Evolutionary conservation across 2,329 filamentous ascomycete genomes (phyloP).

Genomic region (Alternaria brassicicola): DNA sequence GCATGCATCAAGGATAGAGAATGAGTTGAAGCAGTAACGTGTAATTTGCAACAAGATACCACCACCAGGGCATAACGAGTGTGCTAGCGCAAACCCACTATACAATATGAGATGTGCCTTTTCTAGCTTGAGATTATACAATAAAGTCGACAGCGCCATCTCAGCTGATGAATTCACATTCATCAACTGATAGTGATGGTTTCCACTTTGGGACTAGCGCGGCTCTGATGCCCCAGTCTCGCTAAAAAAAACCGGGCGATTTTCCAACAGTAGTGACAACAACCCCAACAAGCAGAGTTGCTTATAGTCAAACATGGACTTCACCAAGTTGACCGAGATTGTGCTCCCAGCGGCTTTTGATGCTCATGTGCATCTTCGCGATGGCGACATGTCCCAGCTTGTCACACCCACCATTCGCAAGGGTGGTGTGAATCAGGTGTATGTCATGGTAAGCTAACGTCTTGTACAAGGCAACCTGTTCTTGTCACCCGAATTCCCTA

Average conservation of each 20-base stretch:
- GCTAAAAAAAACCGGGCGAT: slow-evolving; percentile 2
- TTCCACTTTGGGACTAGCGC: neutral
- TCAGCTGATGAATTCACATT: too few species aligned
- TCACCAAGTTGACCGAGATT: slow-evolving; percentile 52
- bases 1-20: neutral
- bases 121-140: neutral
- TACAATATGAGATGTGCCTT: neutral
- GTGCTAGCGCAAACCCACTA: neutral
- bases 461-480: neutral
- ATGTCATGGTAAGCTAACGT: slow-evolving; percentile 57
- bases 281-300: neutral
- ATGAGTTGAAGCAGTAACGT: neutral
- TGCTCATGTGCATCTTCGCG: slow-evolving; percentile 59
- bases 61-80: neutral
- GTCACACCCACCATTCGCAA: slow-evolving; percentile 58
- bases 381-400: slow-evolving; percentile 59
- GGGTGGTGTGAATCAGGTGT: slow-evolving; percentile 61
- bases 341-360: slow-evolving; percentile 58
- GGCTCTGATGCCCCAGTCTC: neutral
- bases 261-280: neutral
- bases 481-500: neutral
- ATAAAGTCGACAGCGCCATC: neutral
- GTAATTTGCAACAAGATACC: slow-evolving; percentile 1
- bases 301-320: slow-evolving; percentile 33
- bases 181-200: neutral